These are phyloP conservation scores for Acer yangbiense DNA, from an alignment of 345 rosid species.

Conservation along the genomic window DNA sequence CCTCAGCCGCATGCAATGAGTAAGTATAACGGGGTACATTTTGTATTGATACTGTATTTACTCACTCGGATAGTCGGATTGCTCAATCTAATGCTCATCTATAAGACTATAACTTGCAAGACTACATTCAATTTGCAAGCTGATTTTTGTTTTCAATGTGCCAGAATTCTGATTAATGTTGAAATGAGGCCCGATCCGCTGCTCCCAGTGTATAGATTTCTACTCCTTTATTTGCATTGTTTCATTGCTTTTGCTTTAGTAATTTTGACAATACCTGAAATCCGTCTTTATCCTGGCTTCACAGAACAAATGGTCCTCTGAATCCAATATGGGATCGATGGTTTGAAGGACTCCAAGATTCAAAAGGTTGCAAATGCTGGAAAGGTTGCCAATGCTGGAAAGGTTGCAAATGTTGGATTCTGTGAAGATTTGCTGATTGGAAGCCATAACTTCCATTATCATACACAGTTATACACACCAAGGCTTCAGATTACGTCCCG, in stretches of 20 bases:
- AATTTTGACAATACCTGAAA: background rate
- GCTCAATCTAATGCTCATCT: background rate
- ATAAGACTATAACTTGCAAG: background rate
- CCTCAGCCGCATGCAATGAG: slow-evolving; percentile 79
- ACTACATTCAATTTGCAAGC: background rate
- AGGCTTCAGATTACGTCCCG: slow-evolving; percentile 17
- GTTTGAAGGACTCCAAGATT: slow-evolving; percentile 76
- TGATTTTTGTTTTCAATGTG: slow-evolving; percentile 13
- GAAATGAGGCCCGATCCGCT: slow-evolving; percentile 70
- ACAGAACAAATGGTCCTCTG: slow-evolving; percentile 72
- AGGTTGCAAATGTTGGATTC: slow-evolving; percentile 60
- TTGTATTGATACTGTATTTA: background rate
- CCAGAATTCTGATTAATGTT: slow-evolving; percentile 62
- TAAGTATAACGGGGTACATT: slow-evolving; percentile 29
- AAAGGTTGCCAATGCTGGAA: background rate
- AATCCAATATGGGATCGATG: slow-evolving; percentile 85
- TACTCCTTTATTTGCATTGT: background rate
- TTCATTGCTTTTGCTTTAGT: background rate
- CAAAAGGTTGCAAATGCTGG: slow-evolving; percentile 44
- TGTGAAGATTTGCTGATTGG: slow-evolving; percentile 38
- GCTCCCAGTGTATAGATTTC: slow-evolving; percentile 53
- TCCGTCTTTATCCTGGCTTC: slow-evolving; percentile 13
- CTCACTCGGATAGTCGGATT: background rate
- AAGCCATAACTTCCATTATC: background rate
- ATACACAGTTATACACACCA: background rate